Evolutionary conservation across 768 basidiomycete species (phyloP).

Genomic region (Crassisporium funariophilum): DNA sequence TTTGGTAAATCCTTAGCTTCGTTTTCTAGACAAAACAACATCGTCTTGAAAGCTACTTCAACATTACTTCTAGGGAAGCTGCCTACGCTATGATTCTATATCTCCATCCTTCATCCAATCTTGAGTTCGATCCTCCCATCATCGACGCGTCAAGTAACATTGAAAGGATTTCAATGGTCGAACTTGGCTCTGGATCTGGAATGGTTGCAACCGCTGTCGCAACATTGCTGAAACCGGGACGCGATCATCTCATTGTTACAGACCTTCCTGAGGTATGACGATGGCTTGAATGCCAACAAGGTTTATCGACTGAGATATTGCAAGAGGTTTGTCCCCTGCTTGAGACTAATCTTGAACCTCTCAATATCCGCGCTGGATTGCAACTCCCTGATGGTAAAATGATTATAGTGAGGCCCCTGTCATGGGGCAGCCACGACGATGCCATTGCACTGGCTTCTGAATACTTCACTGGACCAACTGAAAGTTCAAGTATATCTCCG

Average conservation of each 20-base stretch:
- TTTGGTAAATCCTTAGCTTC: slow-evolving; percentile 58
- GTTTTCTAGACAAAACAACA: not conserved
- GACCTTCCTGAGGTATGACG: slow-evolving; percentile 74
- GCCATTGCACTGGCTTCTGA: slow-evolving; percentile 41
- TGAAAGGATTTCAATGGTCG: slow-evolving; percentile 47
- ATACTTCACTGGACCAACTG: slow-evolving; percentile 25
- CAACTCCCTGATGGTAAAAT: not conserved
- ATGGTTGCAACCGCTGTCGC: slow-evolving; percentile 53
- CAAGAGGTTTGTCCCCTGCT: slow-evolving; percentile 50
- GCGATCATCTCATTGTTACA: slow-evolving; percentile 60
- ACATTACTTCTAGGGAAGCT: slow-evolving; percentile 61
- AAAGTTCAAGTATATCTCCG: slow-evolving; percentile 1
- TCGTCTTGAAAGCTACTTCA: slow-evolving; percentile 6
- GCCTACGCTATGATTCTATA: slow-evolving; percentile 63
- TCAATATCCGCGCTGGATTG: not conserved
- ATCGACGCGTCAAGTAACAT: slow-evolving; percentile 23
- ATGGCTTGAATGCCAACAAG: not conserved
- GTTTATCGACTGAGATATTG: slow-evolving; percentile 1
- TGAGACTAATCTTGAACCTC: slow-evolving; percentile 35
- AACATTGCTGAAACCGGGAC: slow-evolving; percentile 32
- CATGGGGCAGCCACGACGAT: slow-evolving; percentile 67
- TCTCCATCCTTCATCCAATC: slow-evolving; percentile 37
- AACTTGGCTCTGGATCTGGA: slow-evolving; percentile 82
- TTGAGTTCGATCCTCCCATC: slow-evolving; percentile 60
- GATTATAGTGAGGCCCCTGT: slow-evolving; percentile 56